Percentiles rank a stretch among this genome's conserved stretches.
Conservation (phyloP, 306 rosid species). For the Comarum palustre region DNA sequence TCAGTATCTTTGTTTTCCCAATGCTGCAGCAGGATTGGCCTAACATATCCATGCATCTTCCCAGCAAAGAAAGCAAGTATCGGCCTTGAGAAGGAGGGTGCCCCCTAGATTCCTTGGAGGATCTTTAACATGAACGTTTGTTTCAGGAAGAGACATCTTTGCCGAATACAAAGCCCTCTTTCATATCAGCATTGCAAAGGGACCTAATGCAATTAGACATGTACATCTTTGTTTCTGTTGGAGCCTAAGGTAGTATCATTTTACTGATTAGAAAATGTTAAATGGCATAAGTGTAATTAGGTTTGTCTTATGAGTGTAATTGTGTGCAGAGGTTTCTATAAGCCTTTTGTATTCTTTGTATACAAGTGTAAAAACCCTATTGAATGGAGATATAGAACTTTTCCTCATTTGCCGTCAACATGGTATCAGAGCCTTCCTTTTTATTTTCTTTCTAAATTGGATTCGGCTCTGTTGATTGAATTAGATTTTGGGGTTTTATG, state of each 20-base stretch:
- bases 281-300: too few relatives aligned
- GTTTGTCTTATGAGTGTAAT: too few relatives aligned
- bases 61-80: conserved; percentile 85
- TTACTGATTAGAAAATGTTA: conserved; percentile 23
- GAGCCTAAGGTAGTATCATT: conserved; percentile 62
- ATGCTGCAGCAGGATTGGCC: conserved; percentile 57
- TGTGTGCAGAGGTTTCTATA: too few relatives aligned
- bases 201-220: conserved; percentile 77
- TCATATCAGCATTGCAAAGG: conserved; percentile 84
- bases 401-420: too few relatives aligned
- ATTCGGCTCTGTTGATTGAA: too few relatives aligned
- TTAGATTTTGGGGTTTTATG: too few relatives aligned
- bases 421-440: too few relatives aligned
- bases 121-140: conserved; percentile 50
- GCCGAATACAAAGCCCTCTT: conserved; percentile 82
- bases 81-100: conserved; percentile 59
- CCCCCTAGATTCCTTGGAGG: conserved; percentile 67
- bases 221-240: conserved; percentile 61
- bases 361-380: too few relatives aligned
- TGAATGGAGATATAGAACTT: too few relatives aligned
- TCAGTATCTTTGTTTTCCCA: conserved; percentile 88
- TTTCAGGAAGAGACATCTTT: conserved; percentile 89
- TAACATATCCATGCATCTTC: conserved; percentile 68
- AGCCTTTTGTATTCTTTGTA: too few relatives aligned
- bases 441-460: too few relatives aligned